Conservation (phyloP, 306 rosid genomes). For the Notholithocarpus densiflorus region DNA sequence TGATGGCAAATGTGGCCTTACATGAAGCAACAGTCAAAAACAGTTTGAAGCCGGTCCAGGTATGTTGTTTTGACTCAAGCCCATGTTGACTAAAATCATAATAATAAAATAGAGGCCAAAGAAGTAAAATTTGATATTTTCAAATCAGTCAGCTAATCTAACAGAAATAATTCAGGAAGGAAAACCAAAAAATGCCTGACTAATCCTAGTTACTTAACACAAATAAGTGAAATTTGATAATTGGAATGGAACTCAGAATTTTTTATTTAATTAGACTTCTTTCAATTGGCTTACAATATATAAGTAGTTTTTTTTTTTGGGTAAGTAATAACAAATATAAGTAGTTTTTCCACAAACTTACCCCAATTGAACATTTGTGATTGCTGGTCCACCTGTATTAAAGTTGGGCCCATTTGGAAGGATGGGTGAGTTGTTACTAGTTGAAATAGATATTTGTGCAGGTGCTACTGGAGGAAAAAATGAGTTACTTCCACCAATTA, state of each 20-base stretch:
- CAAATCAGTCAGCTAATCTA: not conserved
- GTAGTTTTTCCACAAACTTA: conserved; percentile 37
- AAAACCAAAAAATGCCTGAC: not conserved
- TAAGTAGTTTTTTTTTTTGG: not conserved
- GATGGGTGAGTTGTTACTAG: conserved; percentile 24
- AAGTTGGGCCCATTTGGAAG: conserved; percentile 26
- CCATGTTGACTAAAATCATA: not conserved
- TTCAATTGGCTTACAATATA: conserved; percentile 9
- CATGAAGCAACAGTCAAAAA: not conserved
- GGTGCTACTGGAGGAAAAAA: conserved; percentile 29
- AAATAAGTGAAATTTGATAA: not conserved
- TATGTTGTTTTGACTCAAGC: not conserved
- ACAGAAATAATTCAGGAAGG: not conserved
- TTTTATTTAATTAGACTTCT: not conserved
- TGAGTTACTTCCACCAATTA: conserved; percentile 34
- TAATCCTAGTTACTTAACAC: not conserved
- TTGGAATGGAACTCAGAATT: not conserved
- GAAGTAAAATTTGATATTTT: not conserved
- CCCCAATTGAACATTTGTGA: conserved; percentile 37
- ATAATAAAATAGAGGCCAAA: not conserved
- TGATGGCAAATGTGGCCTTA: not conserved
- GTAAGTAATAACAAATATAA: not conserved
- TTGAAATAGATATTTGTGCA: conserved; percentile 31
- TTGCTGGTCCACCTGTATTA: conserved; percentile 28
- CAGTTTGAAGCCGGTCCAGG: not conserved